A percentile compares a stretch with the other conserved stretches of the same genome.
These are phyloP conservation scores for Collybia sp. DNA, from an alignment of 768 basidiomycete species.

Conservation along the genomic window DNA sequence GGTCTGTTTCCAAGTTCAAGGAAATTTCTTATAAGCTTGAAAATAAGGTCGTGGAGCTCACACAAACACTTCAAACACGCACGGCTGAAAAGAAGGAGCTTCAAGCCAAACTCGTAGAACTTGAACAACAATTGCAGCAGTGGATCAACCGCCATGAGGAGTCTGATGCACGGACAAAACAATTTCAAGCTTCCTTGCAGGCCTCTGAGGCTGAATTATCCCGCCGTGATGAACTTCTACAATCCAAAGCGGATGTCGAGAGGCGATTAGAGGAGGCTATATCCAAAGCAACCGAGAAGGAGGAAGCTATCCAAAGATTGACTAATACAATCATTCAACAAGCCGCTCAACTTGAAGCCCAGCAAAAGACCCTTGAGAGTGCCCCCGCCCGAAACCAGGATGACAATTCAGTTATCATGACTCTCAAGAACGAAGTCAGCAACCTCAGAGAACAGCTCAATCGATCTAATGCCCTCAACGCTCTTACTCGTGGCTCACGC, in stretches of 20 bases:
- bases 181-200: constrained; percentile 65
- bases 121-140: constrained; percentile 82
- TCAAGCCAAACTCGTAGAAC: constrained; percentile 63
- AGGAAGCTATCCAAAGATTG: constrained; percentile 76
- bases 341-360: constrained; percentile 69
- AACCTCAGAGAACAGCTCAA: constrained; percentile 93
- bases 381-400: constrained; percentile 68
- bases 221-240: constrained; percentile 70
- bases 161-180: constrained; percentile 66
- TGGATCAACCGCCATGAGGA: constrained; percentile 91
- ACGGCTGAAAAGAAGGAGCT: constrained; percentile 89
- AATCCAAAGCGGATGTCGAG: constrained; percentile 76
- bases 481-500: constrained; percentile 70
- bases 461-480: constrained; percentile 89
- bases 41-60: constrained; percentile 99
- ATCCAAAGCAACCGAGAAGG: constrained; percentile 74
- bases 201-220: constrained; percentile 66
- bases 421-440: constrained; percentile 90
- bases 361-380: constrained; percentile 65
- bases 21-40: constrained; percentile 97
- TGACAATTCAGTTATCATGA: constrained; percentile 81
- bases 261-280: constrained; percentile 74
- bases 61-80: constrained; percentile 86
- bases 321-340: constrained; percentile 74
- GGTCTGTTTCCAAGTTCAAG: constrained; percentile 97